Evolutionary conservation across 177 flowering plant genomes (phyloP).

Genomic region (Vitis hybrid): DNA sequence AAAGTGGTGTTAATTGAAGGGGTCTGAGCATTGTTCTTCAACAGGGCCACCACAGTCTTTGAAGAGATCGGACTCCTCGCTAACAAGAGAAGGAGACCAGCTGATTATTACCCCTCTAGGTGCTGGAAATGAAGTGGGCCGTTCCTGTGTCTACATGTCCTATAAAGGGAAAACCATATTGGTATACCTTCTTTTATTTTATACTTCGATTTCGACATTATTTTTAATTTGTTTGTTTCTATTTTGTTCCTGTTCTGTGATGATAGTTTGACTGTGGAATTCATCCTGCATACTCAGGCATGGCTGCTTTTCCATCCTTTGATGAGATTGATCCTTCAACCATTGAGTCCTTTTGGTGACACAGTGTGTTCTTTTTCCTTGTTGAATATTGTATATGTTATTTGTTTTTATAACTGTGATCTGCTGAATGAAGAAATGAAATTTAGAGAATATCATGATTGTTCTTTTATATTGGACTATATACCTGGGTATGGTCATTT

Average conservation of each 20-base stretch:
- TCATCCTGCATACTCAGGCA: conserved; percentile 93
- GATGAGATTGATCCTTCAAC: conserved; percentile 96
- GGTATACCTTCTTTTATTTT: conserved; percentile 34
- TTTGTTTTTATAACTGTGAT: background rate
- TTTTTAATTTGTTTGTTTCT: background rate
- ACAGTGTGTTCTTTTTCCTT: conserved; percentile 55
- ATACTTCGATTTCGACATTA: background rate
- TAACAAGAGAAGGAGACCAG: conserved; percentile 61
- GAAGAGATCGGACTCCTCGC: conserved; percentile 45
- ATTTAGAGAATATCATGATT: too few species aligned
- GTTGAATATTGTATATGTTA: background rate
- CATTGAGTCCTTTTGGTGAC: conserved; percentile 93
- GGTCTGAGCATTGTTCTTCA: conserved; percentile 23
- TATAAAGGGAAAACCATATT: conserved; percentile 80
- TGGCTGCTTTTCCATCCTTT: conserved; percentile 96
- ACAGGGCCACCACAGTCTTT: conserved; percentile 41
- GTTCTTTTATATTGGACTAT: too few species aligned
- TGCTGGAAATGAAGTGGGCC: conserved; percentile 99
- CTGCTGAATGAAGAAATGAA: too few species aligned
- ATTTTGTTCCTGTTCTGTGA: conserved; percentile 4
- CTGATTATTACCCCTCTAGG: conserved; percentile 79
- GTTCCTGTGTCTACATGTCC: conserved; percentile 95
- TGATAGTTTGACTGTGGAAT: conserved; percentile 94
- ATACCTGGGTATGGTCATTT: too few species aligned
- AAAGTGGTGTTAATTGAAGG: background rate